A percentile compares a stretch with the other conserved stretches of the same genome.
phyloP scores from a whole-genome alignment of 257 asterid genomes.

The Gentiana macrophylla region DNA sequence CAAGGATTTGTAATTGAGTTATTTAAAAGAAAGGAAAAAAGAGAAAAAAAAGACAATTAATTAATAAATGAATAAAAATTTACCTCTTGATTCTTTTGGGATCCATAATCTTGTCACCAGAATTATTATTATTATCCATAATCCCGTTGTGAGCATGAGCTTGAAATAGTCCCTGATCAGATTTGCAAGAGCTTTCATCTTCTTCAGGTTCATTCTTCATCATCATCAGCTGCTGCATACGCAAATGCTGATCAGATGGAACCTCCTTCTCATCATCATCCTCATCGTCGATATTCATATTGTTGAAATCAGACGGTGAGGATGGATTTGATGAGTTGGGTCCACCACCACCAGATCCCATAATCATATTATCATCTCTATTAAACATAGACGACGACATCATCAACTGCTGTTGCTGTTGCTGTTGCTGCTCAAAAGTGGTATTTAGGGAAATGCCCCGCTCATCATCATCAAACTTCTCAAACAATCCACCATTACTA shows the following conservation, averaged over 20 bases:
- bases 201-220: conserved; percentile 72
- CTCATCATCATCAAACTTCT: conserved; percentile 53
- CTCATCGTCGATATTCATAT: conserved; percentile 16
- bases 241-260: conserved; percentile 13
- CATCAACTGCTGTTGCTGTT: conserved; percentile 38
- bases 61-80: neutral
- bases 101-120: conserved; percentile 40
- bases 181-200: conserved; percentile 48
- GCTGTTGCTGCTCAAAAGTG: no score
- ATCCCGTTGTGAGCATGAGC: conserved; percentile 11
- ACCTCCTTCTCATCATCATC: conserved; percentile 27
- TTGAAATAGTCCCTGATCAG: conserved; percentile 25
- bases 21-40: neutral
- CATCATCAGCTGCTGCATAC: no score
- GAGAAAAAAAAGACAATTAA: no score
- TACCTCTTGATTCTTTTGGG: conserved; percentile 91
- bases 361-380: conserved; percentile 29
- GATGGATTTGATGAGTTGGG: conserved; percentile 52
- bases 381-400: conserved; percentile 42
- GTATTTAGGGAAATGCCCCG: no score
- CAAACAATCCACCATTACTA: conserved; percentile 28
- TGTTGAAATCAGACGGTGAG: conserved; percentile 71
- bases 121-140: conserved; percentile 22
- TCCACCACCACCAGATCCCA: conserved; percentile 7
- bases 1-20: no score